These are phyloP conservation scores for Saturnispora dispora DNA, from an alignment of 805 yeast species.

Conservation along the genomic window DNA sequence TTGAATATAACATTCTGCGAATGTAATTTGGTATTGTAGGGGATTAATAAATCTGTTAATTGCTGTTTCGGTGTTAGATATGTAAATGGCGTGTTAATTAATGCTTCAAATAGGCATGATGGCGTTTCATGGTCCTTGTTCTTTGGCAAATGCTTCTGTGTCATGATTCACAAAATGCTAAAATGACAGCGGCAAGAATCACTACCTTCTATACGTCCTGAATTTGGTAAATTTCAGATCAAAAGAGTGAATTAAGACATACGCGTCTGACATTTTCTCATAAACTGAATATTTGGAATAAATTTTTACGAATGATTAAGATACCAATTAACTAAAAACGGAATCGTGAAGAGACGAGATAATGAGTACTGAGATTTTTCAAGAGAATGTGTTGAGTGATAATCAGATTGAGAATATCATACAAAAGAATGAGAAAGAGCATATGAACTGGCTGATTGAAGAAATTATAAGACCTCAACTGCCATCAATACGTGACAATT, in stretches of 20 bases:
- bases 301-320: neutral
- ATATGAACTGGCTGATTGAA: constrained; percentile 39
- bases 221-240: neutral
- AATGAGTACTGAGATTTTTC: constrained; percentile 23
- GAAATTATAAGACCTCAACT: constrained; percentile 40
- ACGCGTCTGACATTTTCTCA: neutral
- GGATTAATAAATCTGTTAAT: neutral
- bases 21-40: neutral
- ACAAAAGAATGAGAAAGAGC: constrained; percentile 16
- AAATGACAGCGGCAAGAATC: neutral
- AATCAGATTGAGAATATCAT: constrained; percentile 6
- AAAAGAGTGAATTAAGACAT: neutral
- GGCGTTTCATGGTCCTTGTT: neutral
- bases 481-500: constrained; percentile 37
- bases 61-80: neutral
- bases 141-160: neutral
- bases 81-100: neutral
- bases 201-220: too few species aligned
- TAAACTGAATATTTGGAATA: too few species aligned
- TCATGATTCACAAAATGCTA: neutral
- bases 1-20: neutral
- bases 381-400: constrained; percentile 6
- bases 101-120: neutral
- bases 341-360: neutral
- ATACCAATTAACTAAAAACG: neutral